phyloP scores from a whole-genome alignment of 495 filamentous ascomycete genomes.

The Barbatosphaeria neglecta region DNA sequence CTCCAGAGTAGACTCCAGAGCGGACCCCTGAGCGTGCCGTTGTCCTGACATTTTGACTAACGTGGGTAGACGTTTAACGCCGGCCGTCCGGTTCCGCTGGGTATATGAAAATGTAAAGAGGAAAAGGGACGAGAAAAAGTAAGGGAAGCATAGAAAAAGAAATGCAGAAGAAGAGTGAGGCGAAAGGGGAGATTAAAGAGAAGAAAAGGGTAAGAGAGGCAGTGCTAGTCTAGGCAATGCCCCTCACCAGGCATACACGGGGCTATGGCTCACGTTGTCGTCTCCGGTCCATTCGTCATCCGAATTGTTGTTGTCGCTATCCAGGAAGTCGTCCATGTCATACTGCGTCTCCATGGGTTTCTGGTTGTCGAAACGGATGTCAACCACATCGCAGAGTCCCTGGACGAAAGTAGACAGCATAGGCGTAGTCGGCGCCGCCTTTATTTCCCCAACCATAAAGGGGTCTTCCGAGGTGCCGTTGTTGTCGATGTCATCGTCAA shows the following conservation, averaged over 20 bases:
- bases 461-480: not conserved
- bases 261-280: conserved; percentile 14
- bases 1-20: too few species aligned
- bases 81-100: too few species aligned
- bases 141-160: too few species aligned
- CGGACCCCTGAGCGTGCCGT: too few species aligned
- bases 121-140: too few species aligned
- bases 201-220: not conserved
- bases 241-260: conserved; percentile 15
- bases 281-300: conserved; percentile 69
- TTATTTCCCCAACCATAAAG: too few species aligned
- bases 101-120: too few species aligned
- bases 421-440: not conserved
- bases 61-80: too few species aligned
- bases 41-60: too few species aligned
- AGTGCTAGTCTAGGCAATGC: not conserved
- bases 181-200: not conserved
- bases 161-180: too few species aligned
- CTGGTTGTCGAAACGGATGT: conserved; percentile 71
- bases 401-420: conserved; percentile 38
- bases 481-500: not conserved
- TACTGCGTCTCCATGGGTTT: conserved; percentile 62
- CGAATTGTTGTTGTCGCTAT: conserved; percentile 54
- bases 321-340: conserved; percentile 70
- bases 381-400: conserved; percentile 71